These are phyloP conservation scores for Amesomyces nigricolor DNA, from an alignment of 2,329 filamentous ascomycete genomes.

Conservation along the genomic window DNA sequence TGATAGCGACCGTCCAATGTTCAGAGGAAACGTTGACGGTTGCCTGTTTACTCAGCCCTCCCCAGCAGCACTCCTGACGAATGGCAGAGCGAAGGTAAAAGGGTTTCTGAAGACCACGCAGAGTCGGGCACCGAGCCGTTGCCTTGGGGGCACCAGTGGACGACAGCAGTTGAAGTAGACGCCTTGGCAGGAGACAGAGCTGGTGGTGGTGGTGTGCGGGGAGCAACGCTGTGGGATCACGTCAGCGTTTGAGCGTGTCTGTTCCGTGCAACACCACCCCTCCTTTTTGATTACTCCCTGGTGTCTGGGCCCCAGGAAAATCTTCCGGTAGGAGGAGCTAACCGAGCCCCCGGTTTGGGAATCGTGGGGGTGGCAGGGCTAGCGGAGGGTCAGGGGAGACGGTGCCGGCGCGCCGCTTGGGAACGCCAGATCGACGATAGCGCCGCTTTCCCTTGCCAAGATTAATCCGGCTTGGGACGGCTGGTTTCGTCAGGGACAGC, in stretches of 20 bases:
- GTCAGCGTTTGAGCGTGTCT: constrained; percentile 17
- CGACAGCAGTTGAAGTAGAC: neutral
- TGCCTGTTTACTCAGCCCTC: constrained; percentile 21
- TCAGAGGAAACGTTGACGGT: constrained; percentile 7
- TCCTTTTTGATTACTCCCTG: neutral
- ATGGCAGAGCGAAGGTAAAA: constrained; percentile 10
- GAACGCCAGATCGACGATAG: constrained; percentile 8
- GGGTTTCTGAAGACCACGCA: neutral
- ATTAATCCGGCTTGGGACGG: neutral
- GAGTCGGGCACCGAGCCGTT: constrained; percentile 4
- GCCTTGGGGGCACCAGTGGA: neutral
- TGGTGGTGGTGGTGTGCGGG: constrained; percentile 3
- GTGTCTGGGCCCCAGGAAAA: constrained; percentile 13
- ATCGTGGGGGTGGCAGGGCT: constrained; percentile 12
- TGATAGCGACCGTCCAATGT: constrained; percentile 5
- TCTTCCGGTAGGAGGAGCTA: constrained; percentile 11
- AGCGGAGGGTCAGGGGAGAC: constrained; percentile 9
- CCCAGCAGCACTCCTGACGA: constrained; percentile 9
- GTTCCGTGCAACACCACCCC: neutral
- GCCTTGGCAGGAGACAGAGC: neutral
- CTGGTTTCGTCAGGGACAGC: neutral
- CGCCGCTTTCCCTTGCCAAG: neutral
- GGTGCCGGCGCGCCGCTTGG: constrained; percentile 4
- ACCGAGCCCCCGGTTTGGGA: constrained; percentile 8
- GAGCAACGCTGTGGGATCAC: constrained; percentile 16